These are phyloP conservation scores for Pulveroboletus sp. DNA, from an alignment of 768 basidiomycete genomes.

Conservation along the genomic window DNA sequence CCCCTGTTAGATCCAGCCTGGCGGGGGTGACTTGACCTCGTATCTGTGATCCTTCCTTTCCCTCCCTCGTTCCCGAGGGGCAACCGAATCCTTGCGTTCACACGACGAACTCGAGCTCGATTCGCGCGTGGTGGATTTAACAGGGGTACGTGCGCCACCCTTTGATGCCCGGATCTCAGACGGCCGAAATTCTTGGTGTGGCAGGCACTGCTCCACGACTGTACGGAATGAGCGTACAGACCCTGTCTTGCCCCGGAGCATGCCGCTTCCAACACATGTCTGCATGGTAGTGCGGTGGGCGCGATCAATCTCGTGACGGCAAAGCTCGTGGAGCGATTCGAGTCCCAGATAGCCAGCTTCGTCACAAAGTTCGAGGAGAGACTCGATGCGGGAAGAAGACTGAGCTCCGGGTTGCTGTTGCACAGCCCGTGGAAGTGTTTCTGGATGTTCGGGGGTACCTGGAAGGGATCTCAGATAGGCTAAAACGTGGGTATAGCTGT, in stretches of 20 bases:
- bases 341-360: conserved; percentile 78
- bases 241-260: conserved; percentile 39
- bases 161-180: conserved; percentile 8
- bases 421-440: conserved; percentile 58
- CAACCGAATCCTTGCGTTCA: conserved; percentile 11
- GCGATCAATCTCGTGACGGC: conserved; percentile 61
- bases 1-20: conserved; percentile 46
- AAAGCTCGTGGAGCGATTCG: conserved; percentile 60
- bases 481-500: conserved; percentile 70
- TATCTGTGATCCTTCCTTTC: conserved; percentile 1
- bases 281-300: conserved; percentile 40
- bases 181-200: conserved; percentile 10
- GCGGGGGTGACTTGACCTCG: conserved; percentile 29
- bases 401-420: conserved; percentile 40
- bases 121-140: not conserved
- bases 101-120: conserved; percentile 8
- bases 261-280: conserved; percentile 38
- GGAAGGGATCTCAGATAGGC: conserved; percentile 65
- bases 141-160: not conserved
- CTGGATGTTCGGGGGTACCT: conserved; percentile 42
- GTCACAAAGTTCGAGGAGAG: conserved; percentile 72
- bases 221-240: conserved; percentile 63
- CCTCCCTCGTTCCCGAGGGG: conserved; percentile 15
- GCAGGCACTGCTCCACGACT: conserved; percentile 52
- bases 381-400: conserved; percentile 53